phyloP scores from a whole-genome alignment of 768 basidiomycete genomes.

The Pisolithus albus region DNA sequence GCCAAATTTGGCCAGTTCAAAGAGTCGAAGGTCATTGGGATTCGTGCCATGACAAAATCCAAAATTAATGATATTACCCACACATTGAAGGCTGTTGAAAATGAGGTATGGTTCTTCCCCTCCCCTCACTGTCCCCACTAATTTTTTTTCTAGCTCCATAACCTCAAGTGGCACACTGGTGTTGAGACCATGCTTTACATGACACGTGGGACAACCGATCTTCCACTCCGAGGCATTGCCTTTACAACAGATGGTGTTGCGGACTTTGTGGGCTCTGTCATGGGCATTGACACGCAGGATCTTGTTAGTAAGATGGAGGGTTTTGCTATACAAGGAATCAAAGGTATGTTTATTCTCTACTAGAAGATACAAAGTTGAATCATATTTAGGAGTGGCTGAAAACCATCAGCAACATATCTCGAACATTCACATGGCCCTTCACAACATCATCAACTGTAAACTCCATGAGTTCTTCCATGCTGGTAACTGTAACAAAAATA shows the following conservation, averaged over 20 bases:
- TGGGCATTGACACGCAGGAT: not conserved
- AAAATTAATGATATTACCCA: not conserved
- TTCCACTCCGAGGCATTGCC: not conserved
- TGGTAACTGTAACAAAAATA: not conserved
- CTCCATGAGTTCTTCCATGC: not conserved
- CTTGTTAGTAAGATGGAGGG: constrained; percentile 6
- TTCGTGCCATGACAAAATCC: not conserved
- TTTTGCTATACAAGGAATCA: constrained; percentile 2
- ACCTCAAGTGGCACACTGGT: not conserved
- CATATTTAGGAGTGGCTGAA: not conserved
- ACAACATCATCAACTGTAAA: not conserved
- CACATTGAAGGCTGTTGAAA: not conserved
- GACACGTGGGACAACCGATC: not conserved
- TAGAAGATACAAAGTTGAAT: not conserved
- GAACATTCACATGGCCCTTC: not conserved
- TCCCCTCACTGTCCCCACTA: not conserved
- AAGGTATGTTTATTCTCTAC: not conserved
- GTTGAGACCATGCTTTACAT: not conserved
- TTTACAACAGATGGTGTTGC: not conserved
- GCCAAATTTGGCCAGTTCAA: not conserved
- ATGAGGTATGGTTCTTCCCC: not conserved
- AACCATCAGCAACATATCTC: not conserved
- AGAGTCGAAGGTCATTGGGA: not conserved
- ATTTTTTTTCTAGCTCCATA: not conserved
- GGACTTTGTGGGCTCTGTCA: not conserved